A percentile compares a stretch with the other conserved stretches of the same genome.
These are phyloP conservation scores for Lachnellula willkommii DNA, from an alignment of 2,329 filamentous ascomycete genomes.

Conservation along the genomic window DNA sequence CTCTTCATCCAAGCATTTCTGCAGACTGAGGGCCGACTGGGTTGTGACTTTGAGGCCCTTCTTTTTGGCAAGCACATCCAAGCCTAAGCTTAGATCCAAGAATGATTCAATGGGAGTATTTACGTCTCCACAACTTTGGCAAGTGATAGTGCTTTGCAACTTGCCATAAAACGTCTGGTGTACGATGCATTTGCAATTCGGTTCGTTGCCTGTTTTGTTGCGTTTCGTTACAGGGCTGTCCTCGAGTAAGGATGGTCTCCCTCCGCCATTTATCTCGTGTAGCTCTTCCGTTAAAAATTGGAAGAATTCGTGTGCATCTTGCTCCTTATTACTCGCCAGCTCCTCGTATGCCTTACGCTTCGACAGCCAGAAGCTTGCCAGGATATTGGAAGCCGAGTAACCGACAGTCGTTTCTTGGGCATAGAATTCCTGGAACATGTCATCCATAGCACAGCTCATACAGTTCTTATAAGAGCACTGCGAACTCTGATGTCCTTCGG, in stretches of 20 bases:
- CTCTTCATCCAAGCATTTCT: slow-evolving; percentile 74
- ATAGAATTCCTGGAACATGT: slow-evolving; percentile 69
- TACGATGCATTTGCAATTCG: slow-evolving; percentile 75
- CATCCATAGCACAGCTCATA: slow-evolving; percentile 65
- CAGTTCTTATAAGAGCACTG: slow-evolving; percentile 64
- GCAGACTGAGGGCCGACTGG: slow-evolving; percentile 48
- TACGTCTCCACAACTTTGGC: slow-evolving; percentile 76
- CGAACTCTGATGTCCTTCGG: slow-evolving; percentile 76
- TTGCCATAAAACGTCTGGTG: slow-evolving; percentile 94
- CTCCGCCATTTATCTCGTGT: slow-evolving; percentile 67
- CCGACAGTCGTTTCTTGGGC: slow-evolving; percentile 75
- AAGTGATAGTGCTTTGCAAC: slow-evolving; percentile 84
- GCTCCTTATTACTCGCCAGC: slow-evolving; percentile 85
- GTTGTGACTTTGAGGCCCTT: slow-evolving; percentile 38
- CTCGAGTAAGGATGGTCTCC: slow-evolving; percentile 35
- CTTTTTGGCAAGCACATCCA: slow-evolving; percentile 71
- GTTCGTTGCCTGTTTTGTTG: slow-evolving; percentile 24
- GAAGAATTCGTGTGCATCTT: slow-evolving; percentile 96
- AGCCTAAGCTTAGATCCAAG: slow-evolving; percentile 80
- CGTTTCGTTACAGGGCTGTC: slow-evolving; percentile 22
- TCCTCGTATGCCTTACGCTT: slow-evolving; percentile 68
- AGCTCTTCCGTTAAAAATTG: slow-evolving; percentile 91
- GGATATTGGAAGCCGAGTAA: slow-evolving; percentile 83
- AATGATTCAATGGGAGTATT: slow-evolving; percentile 84
- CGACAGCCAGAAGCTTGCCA: slow-evolving; percentile 85